Evolutionary conservation across 257 asterid species (phyloP), one percentile per base, ranked within the genome.

Genomic region (Thymus quinquecostatus): DNA sequence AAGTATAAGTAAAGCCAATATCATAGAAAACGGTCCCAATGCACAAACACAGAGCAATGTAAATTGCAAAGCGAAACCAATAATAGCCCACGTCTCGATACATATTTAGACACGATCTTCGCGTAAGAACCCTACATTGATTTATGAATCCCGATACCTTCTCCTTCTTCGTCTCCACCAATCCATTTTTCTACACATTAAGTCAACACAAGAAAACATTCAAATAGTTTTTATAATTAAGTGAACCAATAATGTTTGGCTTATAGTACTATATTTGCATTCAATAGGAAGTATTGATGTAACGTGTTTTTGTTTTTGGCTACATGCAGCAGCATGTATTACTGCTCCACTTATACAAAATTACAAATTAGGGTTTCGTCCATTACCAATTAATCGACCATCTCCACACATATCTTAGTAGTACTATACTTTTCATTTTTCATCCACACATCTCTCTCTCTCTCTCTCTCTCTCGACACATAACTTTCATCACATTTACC

Each of bases 11-110:
- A 8, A 38, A 55, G 60, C 85, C 91, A 70, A 86, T 67, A 49
- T 83, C 73, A 62, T 79, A 28, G 33, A 72, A 86, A 36, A 86
- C 29, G 1, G 86, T 77, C 29, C 91, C 91, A 27, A 83, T 30
- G 21, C 88, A 81, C 48, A 79, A 70, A 78, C 78, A 72, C n/a
- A 79, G 47, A 64, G 73, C 78, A n/a, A 81, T 13, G 56, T 81
- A 86, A 53, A 71, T 62, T 3, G 36, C 86, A 34, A 86, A 73
- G 6, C 88, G 88, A 58, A 86, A 78, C 91, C 91, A 86, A 14
- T 86, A 86, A 66, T 83, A 83, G 10, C 91, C 88, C 9, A 77
- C 49, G 64, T 86, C 86, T 0, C 88, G 86, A 59, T 58, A 73
- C 91, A 86, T 86, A 72, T 86, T 86, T 12, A 60, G 9, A 6